A percentile compares a stretch with the other conserved stretches of the same genome.
Conservation (phyloP, 2,329 filamentous ascomycete genomes). For the Fusarium multiceps region DNA sequence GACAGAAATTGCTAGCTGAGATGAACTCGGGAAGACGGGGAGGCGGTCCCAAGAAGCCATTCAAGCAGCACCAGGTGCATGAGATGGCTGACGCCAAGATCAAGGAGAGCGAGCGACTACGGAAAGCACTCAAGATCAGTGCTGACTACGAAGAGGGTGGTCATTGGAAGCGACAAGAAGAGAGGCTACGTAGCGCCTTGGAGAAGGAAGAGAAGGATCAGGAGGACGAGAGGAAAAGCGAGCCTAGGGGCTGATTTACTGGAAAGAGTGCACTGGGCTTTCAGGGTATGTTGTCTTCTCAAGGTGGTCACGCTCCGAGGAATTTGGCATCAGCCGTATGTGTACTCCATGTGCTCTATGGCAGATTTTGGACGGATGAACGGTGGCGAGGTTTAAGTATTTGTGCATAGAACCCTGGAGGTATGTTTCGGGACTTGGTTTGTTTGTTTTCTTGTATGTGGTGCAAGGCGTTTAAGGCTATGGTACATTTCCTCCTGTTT, state of each 20-base stretch:
- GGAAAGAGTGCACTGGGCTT: not conserved
- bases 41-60: slow-evolving; percentile 57
- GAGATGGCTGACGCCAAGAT: slow-evolving; percentile 97
- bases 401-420: not conserved
- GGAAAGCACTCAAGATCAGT: slow-evolving; percentile 87
- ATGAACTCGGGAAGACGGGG: slow-evolving; percentile 50
- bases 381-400: not conserved
- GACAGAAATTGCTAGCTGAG: slow-evolving; percentile 55
- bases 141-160: slow-evolving; percentile 87
- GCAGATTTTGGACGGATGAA: not conserved
- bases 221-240: slow-evolving; percentile 51
- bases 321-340: not conserved
- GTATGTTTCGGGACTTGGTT: not conserved
- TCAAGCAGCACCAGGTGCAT: slow-evolving; percentile 95
- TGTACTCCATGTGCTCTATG: not conserved
- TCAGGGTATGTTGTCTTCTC: not conserved
- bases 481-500: not conserved
- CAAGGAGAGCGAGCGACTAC: slow-evolving; percentile 88
- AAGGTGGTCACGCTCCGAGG: too few species aligned
- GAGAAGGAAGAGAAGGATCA: slow-evolving; percentile 55
- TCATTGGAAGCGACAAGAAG: slow-evolving; percentile 87
- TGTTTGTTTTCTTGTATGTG: not conserved
- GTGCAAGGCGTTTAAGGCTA: slow-evolving; percentile 24
- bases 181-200: slow-evolving; percentile 64
- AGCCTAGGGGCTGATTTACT: slow-evolving; percentile 27